Conservation (phyloP, 2,329 filamentous ascomycete species). For the Cladophialophora chaetospira region DNA sequence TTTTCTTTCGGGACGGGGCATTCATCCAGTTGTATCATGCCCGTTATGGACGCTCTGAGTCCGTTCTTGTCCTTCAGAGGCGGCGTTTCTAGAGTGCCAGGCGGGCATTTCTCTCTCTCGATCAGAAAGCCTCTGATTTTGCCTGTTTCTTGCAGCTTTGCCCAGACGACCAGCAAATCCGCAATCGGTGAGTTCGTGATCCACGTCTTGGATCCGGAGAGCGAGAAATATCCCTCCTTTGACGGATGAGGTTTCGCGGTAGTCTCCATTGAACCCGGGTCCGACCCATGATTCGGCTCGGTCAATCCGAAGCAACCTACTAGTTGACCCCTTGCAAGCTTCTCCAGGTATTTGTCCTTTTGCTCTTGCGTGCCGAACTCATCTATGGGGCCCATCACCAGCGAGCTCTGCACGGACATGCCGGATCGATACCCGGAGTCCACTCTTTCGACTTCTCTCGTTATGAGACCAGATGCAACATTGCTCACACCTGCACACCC, state of each 20-base stretch:
- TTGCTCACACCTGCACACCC: slow-evolving; percentile 85
- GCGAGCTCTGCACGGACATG: slow-evolving; percentile 89
- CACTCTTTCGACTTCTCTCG: slow-evolving; percentile 83
- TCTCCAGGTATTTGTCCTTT: slow-evolving; percentile 79
- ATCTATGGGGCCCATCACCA: slow-evolving; percentile 91
- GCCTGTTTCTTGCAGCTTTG: slow-evolving; percentile 84
- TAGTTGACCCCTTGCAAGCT: slow-evolving; percentile 78
- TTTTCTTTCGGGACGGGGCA: slow-evolving; percentile 86
- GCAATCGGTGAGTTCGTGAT: slow-evolving; percentile 93
- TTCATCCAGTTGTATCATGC: slow-evolving; percentile 95
- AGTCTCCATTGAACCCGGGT: slow-evolving; percentile 89
- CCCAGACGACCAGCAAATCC: slow-evolving; percentile 86
- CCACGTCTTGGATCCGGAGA: slow-evolving; percentile 89
- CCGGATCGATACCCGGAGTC: slow-evolving; percentile 90
- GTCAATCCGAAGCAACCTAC: slow-evolving; percentile 87
- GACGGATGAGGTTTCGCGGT: slow-evolving; percentile 79
- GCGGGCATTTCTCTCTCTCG: slow-evolving; percentile 79
- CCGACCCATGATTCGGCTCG: slow-evolving; percentile 89
- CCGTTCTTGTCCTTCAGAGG: slow-evolving; percentile 94
- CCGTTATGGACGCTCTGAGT: slow-evolving; percentile 87
- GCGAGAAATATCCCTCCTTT: slow-evolving; percentile 76
- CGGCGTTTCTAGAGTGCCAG: slow-evolving; percentile 88
- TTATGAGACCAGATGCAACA: slow-evolving; percentile 87
- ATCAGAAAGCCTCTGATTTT: slow-evolving; percentile 94
- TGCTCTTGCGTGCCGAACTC: slow-evolving; percentile 85